These are phyloP conservation scores for Nakaseomyces nivariensis DNA, from an alignment of 1,139 yeast genomes.

Conservation along the genomic window DNA sequence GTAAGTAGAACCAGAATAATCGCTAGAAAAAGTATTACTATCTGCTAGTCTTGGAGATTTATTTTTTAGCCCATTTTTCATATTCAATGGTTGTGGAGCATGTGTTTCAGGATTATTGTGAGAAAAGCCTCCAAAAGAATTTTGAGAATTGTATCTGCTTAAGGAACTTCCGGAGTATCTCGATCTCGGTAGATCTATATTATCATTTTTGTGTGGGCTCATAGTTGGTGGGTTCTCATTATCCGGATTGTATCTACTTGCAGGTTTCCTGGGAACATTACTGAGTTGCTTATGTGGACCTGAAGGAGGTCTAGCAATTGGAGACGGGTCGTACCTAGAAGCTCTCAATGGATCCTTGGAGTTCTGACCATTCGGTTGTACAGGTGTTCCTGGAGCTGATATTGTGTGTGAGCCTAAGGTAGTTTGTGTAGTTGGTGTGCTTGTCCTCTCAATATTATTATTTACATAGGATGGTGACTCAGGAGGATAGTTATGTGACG, in stretches of 20 bases:
- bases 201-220: not conserved
- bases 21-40: not conserved
- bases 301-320: conserved; percentile 4
- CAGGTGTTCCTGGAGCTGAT: conserved; percentile 4
- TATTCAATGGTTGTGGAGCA: not conserved
- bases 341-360: conserved; percentile 10
- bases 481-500: not conserved
- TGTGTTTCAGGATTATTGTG: not conserved
- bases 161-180: conserved; percentile 13
- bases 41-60: not conserved
- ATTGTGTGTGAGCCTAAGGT: conserved; percentile 2
- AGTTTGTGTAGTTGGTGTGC: conserved; percentile 1
- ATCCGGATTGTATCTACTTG: conserved; percentile 17
- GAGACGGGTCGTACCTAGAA: conserved; percentile 20
- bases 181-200: conserved; percentile 7
- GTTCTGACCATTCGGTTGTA: conserved; percentile 4
- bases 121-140: not conserved
- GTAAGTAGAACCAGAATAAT: not conserved
- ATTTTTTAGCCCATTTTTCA: not conserved
- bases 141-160: conserved; percentile 19
- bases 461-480: not conserved
- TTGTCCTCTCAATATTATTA: conserved; percentile 4
- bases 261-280: conserved; percentile 4
- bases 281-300: conserved; percentile 1
- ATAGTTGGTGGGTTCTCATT: conserved; percentile 5